Base-by-base conservation (phyloP, 2,329 filamentous ascomycete genomes). In the Penicillium sp. region DNA sequence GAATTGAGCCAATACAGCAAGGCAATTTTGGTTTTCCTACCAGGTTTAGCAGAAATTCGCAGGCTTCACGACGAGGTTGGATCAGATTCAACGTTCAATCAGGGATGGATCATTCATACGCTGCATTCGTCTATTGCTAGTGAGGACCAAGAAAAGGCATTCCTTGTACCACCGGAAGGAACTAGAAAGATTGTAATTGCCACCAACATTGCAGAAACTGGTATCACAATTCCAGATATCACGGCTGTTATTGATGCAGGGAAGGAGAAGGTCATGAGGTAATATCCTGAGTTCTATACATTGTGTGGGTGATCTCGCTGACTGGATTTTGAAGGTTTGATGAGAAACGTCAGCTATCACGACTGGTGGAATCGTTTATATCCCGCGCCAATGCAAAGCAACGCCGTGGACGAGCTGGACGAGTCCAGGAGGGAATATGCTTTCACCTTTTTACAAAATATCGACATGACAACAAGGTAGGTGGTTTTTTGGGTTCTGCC, bases 151-250 rank as follows among this genome's bases (percentile, higher is more conserved):
- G 93, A 99, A 72, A 87, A 89, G 33, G 94, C 94, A 0, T 99
- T 99, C 69, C 78, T 90, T 5, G 76, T 96, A 0, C 94, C 94
- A 5, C 91, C 92, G 1, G 81, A 80, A 3, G 93, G 93, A 0
- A 80, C 86, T 56, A 84, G 92, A 61, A 99, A 99, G 75, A 94
- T 99, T 61, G 93, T 99, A 1, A 82, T 99, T 55, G 92, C 94
- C 1, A 99, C 94, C 14, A 99, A 99, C 68, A 99, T 99, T 70
- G 94, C 94, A 4, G 94, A 99, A 72, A 99, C 94, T 0, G 94
- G 94, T 77, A 96, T 99, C 68, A 99, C 94, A 0, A 99, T 99
- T 62, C 94, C 94, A 1, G 94, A 99, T 69, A 90, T 99, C 28
- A 97, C 94, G 0, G 96, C 92, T 65, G 94, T 99, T 47, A 89